A percentile compares a stretch with the other conserved stretches of the same genome.
Conservation (phyloP, 1,284 basidiomycete genomes). For the Pseudozyma pruni region DNA sequence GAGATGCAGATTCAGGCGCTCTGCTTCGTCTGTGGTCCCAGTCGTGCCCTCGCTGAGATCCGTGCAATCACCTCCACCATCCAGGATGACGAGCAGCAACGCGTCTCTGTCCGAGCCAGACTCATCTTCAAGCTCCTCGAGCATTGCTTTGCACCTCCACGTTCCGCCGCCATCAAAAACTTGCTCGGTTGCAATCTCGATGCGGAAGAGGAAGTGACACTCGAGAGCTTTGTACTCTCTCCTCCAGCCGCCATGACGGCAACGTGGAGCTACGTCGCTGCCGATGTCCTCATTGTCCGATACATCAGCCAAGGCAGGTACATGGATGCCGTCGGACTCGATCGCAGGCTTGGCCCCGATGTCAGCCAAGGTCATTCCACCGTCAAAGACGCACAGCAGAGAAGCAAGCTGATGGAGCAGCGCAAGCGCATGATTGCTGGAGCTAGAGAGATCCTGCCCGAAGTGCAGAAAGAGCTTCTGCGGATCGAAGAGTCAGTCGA, state of each 20-base stretch:
- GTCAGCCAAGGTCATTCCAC: constrained; percentile 42
- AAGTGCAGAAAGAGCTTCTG: constrained; percentile 51
- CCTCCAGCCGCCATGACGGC: constrained; percentile 43
- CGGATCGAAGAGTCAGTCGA: constrained; percentile 47
- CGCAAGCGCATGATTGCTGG: constrained; percentile 49
- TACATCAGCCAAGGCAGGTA: constrained; percentile 57
- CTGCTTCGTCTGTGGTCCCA: constrained; percentile 43
- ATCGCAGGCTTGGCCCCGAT: constrained; percentile 48
- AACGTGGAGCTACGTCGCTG: constrained; percentile 47
- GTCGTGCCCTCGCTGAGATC: constrained; percentile 30
- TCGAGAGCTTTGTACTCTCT: constrained; percentile 48
- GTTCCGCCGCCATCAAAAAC: constrained; percentile 46
- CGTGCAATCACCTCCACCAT: constrained; percentile 31
- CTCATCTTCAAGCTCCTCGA: constrained; percentile 48
- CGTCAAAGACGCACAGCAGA: constrained; percentile 29
- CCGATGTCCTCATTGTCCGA: constrained; percentile 57
- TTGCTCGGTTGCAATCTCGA: constrained; percentile 48
- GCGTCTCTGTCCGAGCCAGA: constrained; percentile 32
- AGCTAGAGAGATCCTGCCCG: constrained; percentile 46
- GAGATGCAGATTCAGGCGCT: constrained; percentile 44
- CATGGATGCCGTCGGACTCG: constrained; percentile 60
- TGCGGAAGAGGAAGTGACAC: constrained; percentile 35
- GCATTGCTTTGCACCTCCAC: constrained; percentile 56
- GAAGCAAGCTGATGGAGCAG: constrained; percentile 49
- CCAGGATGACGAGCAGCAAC: constrained; percentile 33